phyloP scores from a whole-genome alignment of 805 yeast species.

The Yarrowia sp. region DNA sequence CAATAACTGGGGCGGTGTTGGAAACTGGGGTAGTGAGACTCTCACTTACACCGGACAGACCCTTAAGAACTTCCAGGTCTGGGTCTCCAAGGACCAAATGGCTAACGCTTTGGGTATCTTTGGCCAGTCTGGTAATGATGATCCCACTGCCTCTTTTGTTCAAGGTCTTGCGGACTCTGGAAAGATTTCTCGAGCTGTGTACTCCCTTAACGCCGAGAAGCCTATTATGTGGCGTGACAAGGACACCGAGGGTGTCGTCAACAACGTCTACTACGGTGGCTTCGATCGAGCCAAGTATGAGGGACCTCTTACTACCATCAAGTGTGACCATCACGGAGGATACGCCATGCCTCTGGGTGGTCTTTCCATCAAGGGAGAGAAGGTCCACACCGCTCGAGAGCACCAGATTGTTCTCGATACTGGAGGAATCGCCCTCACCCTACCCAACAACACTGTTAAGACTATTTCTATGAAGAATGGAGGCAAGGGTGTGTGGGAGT shows the following conservation, averaged over 20 bases:
- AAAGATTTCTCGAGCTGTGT: constrained; percentile 3
- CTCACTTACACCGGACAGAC: not conserved
- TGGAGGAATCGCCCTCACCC: not conserved
- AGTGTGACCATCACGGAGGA: not conserved
- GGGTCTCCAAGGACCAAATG: not conserved
- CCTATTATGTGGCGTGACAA: not conserved
- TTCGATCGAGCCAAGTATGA: constrained; percentile 17
- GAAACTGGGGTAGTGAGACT: not conserved
- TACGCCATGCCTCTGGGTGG: constrained; percentile 26
- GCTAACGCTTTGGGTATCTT: not conserved
- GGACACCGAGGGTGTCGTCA: not conserved
- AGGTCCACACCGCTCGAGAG: not conserved
- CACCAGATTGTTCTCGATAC: constrained; percentile 6
- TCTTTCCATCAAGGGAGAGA: not conserved
- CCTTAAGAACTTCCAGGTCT: not conserved
- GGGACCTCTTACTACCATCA: constrained; percentile 7
- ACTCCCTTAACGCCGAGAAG: constrained; percentile 4
- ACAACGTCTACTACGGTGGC: constrained; percentile 14
- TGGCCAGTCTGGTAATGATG: constrained; percentile 4
- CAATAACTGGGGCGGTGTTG: constrained; percentile 2
- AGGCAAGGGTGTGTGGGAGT: not conserved
- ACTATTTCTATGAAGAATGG: not conserved
- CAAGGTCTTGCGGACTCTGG: constrained; percentile 2
- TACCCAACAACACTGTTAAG: not conserved
- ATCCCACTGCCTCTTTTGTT: not conserved